Evolutionary conservation across 2,329 filamentous ascomycete species (phyloP), one percentile per base, ranked within the genome.

Genomic region (Alternaria sp.): DNA sequence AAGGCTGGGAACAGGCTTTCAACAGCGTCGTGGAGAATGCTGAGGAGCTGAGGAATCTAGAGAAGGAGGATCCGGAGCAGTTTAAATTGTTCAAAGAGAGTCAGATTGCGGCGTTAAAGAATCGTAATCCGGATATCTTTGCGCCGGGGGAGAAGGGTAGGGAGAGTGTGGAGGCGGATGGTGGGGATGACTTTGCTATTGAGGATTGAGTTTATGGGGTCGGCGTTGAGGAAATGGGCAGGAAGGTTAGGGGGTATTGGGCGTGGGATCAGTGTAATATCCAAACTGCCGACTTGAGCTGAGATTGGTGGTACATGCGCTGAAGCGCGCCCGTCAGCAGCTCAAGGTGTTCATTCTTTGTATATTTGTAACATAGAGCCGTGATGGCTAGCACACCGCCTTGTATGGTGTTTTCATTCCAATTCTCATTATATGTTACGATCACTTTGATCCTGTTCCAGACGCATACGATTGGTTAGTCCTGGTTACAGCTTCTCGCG

Each of bases 11-110:
- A 12, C 82, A 83, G 59, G 86, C 88, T 0, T 89, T 93, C 67
- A 84, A 87, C 70, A 86, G 89, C 72, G 83, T 87, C 17, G 87
- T 87, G 6, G 85, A 86, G 26, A 91, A 93, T 67, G 88, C 89
- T 0, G 87, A 89, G 65, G 85, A 91, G 76, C 88, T 91, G 86
- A 85, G 86, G 53, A 80, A 81, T 8, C 88, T 93, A 73, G 84
- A 83, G 69, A 70, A 75, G 46, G 78, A 81, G 32, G 72, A 75
- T 19, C 77, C 76, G 0, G 71, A 73, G 4, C 70, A 74, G 8
- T 81, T 80, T 32, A 70, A 70, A 45, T 52, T 56, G 26, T 80
- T 79, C 43, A 70, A 70, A 26, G 76, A 80, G 47, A 71, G 68
- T n/a, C 79, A 81, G 66, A 77, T 79, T 66, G 75, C 78, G 43